Evolutionary conservation across 2,329 filamentous ascomycete genomes (phyloP).

Genomic region (Fusarium lyarnte): DNA sequence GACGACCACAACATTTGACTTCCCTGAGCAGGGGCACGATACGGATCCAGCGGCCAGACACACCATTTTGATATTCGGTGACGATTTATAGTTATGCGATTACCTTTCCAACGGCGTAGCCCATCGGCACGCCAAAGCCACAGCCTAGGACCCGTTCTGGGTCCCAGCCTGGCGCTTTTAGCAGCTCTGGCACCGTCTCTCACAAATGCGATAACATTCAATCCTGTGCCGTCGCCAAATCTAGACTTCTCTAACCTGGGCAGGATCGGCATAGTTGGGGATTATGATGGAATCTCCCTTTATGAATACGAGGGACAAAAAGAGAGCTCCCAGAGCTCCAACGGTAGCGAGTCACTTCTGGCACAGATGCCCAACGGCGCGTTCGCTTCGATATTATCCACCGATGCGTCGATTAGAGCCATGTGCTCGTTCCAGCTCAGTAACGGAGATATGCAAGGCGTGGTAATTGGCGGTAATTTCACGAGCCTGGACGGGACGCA

Average conservation of each 20-base stretch:
- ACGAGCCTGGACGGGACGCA: constrained; percentile 83
- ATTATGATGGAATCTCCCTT: constrained; percentile 91
- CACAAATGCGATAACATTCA: constrained; percentile 66
- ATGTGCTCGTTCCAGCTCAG: constrained; percentile 83
- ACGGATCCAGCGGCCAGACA: constrained; percentile 2
- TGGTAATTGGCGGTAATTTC: constrained; percentile 94
- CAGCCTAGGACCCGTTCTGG: constrained; percentile 38
- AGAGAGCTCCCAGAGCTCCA: constrained; percentile 71
- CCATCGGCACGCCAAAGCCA: constrained; percentile 51
- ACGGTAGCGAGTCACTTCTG: constrained; percentile 84
- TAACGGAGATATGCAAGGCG: constrained; percentile 73
- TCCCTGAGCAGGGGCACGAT: constrained; percentile 8
- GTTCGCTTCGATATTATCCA: constrained; percentile 76
- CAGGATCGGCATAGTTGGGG: constrained; percentile 83
- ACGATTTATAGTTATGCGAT: constrained; percentile 57
- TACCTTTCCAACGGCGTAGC: constrained; percentile 55
- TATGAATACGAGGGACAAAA: constrained; percentile 87
- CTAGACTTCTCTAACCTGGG: constrained; percentile 84
- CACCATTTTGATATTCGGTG: constrained; percentile 22
- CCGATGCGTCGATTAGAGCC: constrained; percentile 85
- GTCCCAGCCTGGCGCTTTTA: constrained; percentile 51
- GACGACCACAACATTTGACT: constrained; percentile 22
- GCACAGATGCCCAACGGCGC: constrained; percentile 85
- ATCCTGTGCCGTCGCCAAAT: constrained; percentile 71
- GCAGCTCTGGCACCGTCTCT: constrained; percentile 54